Conservation (phyloP, 78 protist genomes). For the Carpediemonas membranifera region DNA sequence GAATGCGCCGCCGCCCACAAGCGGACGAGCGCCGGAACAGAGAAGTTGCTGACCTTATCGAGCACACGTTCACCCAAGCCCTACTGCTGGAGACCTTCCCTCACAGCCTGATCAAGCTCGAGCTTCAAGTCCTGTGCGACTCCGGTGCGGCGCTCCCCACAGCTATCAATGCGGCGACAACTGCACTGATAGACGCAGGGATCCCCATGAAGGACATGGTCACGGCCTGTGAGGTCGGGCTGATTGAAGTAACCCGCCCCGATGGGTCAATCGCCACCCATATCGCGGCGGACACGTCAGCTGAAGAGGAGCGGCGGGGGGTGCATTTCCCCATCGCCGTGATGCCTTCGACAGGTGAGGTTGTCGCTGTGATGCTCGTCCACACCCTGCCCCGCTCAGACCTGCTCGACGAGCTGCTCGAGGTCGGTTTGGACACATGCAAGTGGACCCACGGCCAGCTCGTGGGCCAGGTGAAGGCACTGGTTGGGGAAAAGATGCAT, state of each 20-base stretch:
- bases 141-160: neutral
- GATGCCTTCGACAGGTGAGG: neutral
- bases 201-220: neutral
- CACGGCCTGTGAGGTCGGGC: neutral
- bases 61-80: neutral
- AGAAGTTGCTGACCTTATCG: neutral
- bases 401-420: neutral
- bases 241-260: neutral
- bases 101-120: neutral
- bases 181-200: neutral
- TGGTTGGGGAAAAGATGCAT: neutral
- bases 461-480: neutral
- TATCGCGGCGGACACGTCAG: too few species aligned
- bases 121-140: neutral
- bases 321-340: neutral
- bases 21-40: neutral
- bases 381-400: neutral
- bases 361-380: neutral
- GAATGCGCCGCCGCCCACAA: neutral
- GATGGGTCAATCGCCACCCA: neutral
- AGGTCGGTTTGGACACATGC: neutral
- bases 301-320: too few species aligned
- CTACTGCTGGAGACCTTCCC: neutral
- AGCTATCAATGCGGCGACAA: neutral
- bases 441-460: neutral